A percentile compares a stretch with the other conserved stretches of the same genome.
Conservation (phyloP, 805 yeast species). For the Ogataea siamensis region DNA sequence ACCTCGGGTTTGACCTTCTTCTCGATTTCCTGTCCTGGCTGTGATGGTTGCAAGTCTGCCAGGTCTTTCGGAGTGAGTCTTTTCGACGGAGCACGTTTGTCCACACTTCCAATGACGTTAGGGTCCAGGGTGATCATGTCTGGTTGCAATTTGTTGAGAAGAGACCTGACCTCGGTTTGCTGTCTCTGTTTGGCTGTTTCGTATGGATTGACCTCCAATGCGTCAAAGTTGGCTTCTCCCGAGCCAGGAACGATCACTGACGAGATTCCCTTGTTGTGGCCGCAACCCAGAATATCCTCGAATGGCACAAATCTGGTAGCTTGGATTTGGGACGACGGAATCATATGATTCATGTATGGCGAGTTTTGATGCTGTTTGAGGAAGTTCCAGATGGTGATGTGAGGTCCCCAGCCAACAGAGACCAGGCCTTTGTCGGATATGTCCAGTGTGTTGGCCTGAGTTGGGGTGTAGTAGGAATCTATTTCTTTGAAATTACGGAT, state of each 20-base stretch:
- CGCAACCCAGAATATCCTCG: slow-evolving; percentile 93
- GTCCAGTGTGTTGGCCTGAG: slow-evolving; percentile 77
- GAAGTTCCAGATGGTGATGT: slow-evolving; percentile 88
- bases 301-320: slow-evolving; percentile 80
- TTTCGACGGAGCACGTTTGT: slow-evolving; percentile 58
- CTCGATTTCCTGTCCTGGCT: slow-evolving; percentile 43
- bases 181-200: slow-evolving; percentile 92
- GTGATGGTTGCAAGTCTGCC: slow-evolving; percentile 38
- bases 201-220: slow-evolving; percentile 88
- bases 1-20: slow-evolving; percentile 64
- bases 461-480: slow-evolving; percentile 70
- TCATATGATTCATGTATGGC: slow-evolving; percentile 89
- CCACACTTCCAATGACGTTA: slow-evolving; percentile 78
- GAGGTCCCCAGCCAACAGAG: slow-evolving; percentile 95
- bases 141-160: slow-evolving; percentile 85
- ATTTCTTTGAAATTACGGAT: slow-evolving; percentile 76
- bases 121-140: slow-evolving; percentile 94
- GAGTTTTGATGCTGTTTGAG: slow-evolving; percentile 65
- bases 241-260: slow-evolving; percentile 92
- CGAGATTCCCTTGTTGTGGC: slow-evolving; percentile 75
- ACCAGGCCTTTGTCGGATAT: slow-evolving; percentile 86
- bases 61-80: slow-evolving; percentile 65
- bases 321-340: slow-evolving; percentile 74
- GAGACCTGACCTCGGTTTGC: slow-evolving; percentile 81
- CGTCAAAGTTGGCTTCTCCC: slow-evolving; percentile 97